Base-by-base conservation (phyloP, 2,329 filamentous ascomycete species). In the Diaporthe aspalathi region DNA sequence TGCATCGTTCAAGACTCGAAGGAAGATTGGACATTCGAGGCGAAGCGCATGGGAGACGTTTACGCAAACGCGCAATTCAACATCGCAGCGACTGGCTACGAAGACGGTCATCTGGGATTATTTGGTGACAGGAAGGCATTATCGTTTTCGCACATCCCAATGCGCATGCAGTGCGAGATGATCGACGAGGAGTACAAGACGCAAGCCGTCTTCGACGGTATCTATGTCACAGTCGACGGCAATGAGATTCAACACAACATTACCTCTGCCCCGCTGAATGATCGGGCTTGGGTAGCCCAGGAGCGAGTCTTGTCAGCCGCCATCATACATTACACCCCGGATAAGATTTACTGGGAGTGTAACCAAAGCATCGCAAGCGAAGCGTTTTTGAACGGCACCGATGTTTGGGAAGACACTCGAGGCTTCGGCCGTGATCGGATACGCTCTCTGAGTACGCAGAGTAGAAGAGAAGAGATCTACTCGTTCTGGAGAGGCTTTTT, bases 1-100 rank as follows among this genome's bases (percentile, higher is more conserved):
- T 60, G 56, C 56, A 60, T 60, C 20, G n/a, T 60, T 17, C 56
- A 60, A 20, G 56, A 60, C 57, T 47, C 40, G 3, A 47, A 22
- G 12, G 57, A 47, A 9, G 57, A 62, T 35, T 62, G 57, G 57
- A 62, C 57, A 20, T 1, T 5, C 3, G 40, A 62, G 57, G 27
- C 57, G 40, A 62, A 62, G 27, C 29, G 5, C 22, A 62, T 62
- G 57, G 57, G 57, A 29, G 57, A 27, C 3, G 40, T 62, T 22
- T 62, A 62, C 14, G 3, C 20, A 27, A 29, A 62, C 27, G 57
- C 40, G 2, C 40, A 47, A n/a, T 47, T 62, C 17, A 62, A 62
- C 12, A 62, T 62, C 1, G 27, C 57, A 22, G 57, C 57, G 20
- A 62, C 57, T 16, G 57, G 40, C 40, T 62, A 62, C 12, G 6